A percentile compares a stretch with the other conserved stretches of the same genome.
These are phyloP conservation scores for Rhododendron mucronatum DNA, from an alignment of 148 eudicot genomes.

Conservation along the genomic window DNA sequence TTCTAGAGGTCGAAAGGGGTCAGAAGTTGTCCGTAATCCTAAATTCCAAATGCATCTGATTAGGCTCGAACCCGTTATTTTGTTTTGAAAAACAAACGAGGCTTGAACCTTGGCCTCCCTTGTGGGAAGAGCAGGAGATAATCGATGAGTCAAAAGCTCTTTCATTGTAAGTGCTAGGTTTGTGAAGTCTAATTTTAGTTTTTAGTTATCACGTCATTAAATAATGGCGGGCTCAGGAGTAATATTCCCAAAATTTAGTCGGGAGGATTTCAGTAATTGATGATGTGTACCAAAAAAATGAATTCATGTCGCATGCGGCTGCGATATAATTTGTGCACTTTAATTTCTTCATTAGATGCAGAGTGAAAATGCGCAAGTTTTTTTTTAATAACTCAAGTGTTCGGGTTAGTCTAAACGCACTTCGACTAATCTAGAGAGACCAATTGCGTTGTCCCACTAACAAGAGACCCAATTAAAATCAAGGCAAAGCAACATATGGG, in stretches of 20 bases:
- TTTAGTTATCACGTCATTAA: not conserved
- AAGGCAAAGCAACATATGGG: no score
- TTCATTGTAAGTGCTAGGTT: not conserved
- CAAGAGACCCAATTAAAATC: not conserved
- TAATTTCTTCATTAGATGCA: not conserved
- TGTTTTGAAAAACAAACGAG: no score
- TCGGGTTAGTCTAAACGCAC: not conserved
- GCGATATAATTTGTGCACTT: not conserved
- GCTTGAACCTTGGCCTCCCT: no score
- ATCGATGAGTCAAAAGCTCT: no score
- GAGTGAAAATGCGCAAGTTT: not conserved
- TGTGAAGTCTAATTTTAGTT: no score
- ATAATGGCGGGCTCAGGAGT: not conserved
- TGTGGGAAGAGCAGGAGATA: no score
- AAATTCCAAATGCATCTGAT: no score
- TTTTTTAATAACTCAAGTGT: not conserved
- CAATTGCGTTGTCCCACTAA: not conserved
- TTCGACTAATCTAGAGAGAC: not conserved
- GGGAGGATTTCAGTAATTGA: no score
- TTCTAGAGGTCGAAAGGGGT: no score
- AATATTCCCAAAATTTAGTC: no score
- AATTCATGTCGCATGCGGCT: not conserved
- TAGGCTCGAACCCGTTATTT: no score
- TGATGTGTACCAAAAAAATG: not conserved
- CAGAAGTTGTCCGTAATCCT: no score